Conservation (phyloP, 1,139 yeast genomes). For the Pichia sp. region DNA sequence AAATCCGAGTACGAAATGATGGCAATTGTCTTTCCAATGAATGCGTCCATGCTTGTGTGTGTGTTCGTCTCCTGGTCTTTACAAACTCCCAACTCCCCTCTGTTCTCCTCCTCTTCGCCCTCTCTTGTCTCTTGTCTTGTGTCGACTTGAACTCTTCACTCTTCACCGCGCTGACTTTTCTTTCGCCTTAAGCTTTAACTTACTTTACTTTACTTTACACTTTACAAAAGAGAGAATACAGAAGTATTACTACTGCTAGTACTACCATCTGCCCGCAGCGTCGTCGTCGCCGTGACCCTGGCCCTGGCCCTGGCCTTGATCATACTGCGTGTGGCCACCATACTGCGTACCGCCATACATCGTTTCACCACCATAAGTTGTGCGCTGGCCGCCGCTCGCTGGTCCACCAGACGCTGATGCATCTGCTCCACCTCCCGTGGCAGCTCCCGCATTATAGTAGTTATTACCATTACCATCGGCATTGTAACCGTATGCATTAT, state of each 20-base stretch:
- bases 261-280: conserved; percentile 31
- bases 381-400: conserved; percentile 5
- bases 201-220: too few relatives aligned
- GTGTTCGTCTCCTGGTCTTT: background rate
- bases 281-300: too few relatives aligned
- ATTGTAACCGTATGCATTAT: conserved; percentile 18
- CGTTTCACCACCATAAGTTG: conserved; percentile 16
- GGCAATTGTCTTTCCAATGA: conserved; percentile 77
- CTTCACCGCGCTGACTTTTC: background rate
- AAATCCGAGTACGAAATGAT: conserved; percentile 83
- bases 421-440: background rate
- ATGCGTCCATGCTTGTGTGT: conserved; percentile 8
- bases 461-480: conserved; percentile 1
- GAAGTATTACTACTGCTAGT: too few relatives aligned
- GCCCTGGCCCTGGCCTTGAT: too few relatives aligned
- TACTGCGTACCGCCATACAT: conserved; percentile 15
- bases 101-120: too few relatives aligned
- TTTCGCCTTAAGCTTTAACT: too few relatives aligned
- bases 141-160: background rate
- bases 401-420: too few relatives aligned
- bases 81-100: too few relatives aligned
- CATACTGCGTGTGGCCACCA: conserved; percentile 21
- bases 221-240: too few relatives aligned
- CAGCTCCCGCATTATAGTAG: background rate
- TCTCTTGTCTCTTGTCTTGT: too few relatives aligned